These are phyloP conservation scores for Kuraishia ogatae DNA, from an alignment of 805 yeast genomes.

Conservation along the genomic window DNA sequence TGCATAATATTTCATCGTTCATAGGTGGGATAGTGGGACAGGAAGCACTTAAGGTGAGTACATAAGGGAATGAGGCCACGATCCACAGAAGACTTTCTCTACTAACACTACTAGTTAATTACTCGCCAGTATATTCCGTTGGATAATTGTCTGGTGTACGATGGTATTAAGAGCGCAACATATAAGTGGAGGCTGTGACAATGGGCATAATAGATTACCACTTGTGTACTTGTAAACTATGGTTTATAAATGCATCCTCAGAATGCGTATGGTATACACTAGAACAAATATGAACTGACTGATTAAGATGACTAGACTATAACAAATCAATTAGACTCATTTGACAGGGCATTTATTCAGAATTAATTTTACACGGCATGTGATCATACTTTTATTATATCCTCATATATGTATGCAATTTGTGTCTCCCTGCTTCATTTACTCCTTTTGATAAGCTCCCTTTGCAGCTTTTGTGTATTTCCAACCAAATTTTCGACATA, in stretches of 20 bases:
- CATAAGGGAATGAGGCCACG: background rate
- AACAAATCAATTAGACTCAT: too few species aligned
- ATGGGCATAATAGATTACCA: too few species aligned
- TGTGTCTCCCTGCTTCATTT: background rate
- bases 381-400: too few species aligned
- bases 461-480: slow-evolving; percentile 72
- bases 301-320: too few species aligned
- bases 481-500: slow-evolving; percentile 89
- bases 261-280: too few species aligned
- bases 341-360: too few species aligned
- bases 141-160: slow-evolving; percentile 61
- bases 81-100: background rate
- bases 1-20: slow-evolving; percentile 55
- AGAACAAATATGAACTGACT: too few species aligned
- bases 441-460: slow-evolving; percentile 16
- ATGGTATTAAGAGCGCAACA: slow-evolving; percentile 54
- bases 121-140: slow-evolving; percentile 79
- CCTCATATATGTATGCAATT: too few species aligned
- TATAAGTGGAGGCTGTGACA: slow-evolving; percentile 16
- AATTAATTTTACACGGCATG: too few species aligned
- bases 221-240: too few species aligned
- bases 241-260: too few species aligned
- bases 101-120: slow-evolving; percentile 21
- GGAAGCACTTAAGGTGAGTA: slow-evolving; percentile 59
- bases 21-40: slow-evolving; percentile 85